phyloP scores from a whole-genome alignment of 768 basidiomycete genomes.

The Termitomyces sp. region DNA sequence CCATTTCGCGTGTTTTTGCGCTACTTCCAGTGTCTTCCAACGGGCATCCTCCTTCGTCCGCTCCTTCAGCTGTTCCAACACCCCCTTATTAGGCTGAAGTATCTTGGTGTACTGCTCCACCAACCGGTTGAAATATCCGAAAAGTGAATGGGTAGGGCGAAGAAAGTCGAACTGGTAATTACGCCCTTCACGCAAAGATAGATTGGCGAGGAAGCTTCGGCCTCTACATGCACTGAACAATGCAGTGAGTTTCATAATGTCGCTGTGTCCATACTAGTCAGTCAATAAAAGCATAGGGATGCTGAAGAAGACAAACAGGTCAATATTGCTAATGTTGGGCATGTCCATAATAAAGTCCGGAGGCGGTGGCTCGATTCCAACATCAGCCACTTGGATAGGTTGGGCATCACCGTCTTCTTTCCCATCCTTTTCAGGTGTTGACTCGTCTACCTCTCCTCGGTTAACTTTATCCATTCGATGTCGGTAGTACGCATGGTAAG shows the following conservation, averaged over 20 bases:
- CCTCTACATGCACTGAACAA: slow-evolving; percentile 93
- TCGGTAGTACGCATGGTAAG: slow-evolving; percentile 98
- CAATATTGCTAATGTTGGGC: slow-evolving; percentile 83
- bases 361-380: slow-evolving; percentile 71
- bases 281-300: slow-evolving; percentile 1
- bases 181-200: slow-evolving; percentile 84
- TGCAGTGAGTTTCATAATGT: slow-evolving; percentile 94
- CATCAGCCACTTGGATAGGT: slow-evolving; percentile 46
- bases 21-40: slow-evolving; percentile 76
- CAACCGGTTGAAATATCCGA: slow-evolving; percentile 94
- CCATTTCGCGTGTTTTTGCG: slow-evolving; percentile 81
- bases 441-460: slow-evolving; percentile 71
- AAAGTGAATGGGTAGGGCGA: slow-evolving; percentile 91
- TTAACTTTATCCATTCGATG: slow-evolving; percentile 82
- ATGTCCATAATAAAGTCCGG: slow-evolving; percentile 82
- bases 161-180: slow-evolving; percentile 99
- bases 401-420: slow-evolving; percentile 28
- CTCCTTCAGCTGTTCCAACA: slow-evolving; percentile 62
- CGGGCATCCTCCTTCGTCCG: slow-evolving; percentile 59
- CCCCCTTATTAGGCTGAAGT: slow-evolving; percentile 75
- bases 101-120: slow-evolving; percentile 95
- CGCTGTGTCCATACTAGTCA: slow-evolving; percentile 39
- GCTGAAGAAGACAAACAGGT: slow-evolving; percentile 63
- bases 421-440: slow-evolving; percentile 37
- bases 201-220: slow-evolving; percentile 73